Evolutionary conservation across 2,329 filamentous ascomycete genomes (phyloP), one percentile per base, ranked within the genome.

Genomic region (Aspergillus luchuensis): DNA sequence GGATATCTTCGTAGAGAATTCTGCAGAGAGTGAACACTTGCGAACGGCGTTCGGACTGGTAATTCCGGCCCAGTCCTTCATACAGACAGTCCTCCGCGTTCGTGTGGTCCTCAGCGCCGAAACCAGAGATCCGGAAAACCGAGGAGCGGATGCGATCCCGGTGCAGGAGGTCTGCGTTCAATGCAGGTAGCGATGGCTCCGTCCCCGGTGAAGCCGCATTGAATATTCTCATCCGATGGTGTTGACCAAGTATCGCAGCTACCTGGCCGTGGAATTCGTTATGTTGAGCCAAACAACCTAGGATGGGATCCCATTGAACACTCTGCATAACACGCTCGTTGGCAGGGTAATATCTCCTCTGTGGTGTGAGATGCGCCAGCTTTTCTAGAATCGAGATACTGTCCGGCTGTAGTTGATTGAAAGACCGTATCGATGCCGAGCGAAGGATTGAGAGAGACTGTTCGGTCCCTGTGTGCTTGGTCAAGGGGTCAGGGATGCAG

Each of bases 341-440:
- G 3, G 33, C 51, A 13, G 69, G 70, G 59, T 85, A 86, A 59
- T 76, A 86, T 0, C 41, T 15, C 33, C 82, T 70, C 2, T 8
- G 8, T 0, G 84, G 83, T 1, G 80, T 79, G 0, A 85, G 67
- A 0, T 56, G 13, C 0, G 79, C 74, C 28, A 85, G 78, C 0
- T 66, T n/a, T 0, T 39, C 3, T 0, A 85, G 69, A 0, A 81
- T 54, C 1, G 67, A 48, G 2, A 76, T 55, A 5, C 82, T 73
- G 0, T 74, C 72, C 0, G 60, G 21, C 2, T 70, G 69, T 0
- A 87, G 71, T 0, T 64, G 50, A 2, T 75, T 69, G 50, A 83
- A 82, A 0, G 85, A 88, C 17, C 72, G 67, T 0, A 85, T 70
- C 0, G 82, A 76, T 0, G 82, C 83, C 0, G 82, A 84, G 0